Base-by-base conservation (phyloP, 106 monocot species). In the Allium sativum region DNA sequence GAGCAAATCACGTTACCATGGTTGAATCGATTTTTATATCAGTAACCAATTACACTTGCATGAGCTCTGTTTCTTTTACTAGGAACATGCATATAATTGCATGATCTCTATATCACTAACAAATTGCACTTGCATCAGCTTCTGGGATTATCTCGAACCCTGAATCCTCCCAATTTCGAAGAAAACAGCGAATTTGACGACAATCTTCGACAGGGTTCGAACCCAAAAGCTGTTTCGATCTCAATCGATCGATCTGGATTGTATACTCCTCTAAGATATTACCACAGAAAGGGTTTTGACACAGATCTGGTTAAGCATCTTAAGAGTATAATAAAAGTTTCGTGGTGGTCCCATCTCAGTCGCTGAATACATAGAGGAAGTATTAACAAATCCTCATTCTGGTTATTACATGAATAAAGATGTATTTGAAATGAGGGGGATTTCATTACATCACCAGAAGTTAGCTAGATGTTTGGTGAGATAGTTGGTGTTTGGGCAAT, bases 381-480 rank as follows among this genome's bases (percentile, higher is more conserved):
- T 96, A n/a, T 65, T 96, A 40, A 96, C 96, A 21, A 96, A 96
- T 76, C 96, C 90, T 10, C 79, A 77, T 12, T 80, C 77, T 40
- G 96, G 90, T 7, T 95, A 69, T 61, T 96, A 96, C 65, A 96
- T 96, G 12, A 96, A 96, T 56, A 75, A 71, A 46, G 87, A 87
- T 71, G 96, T 96, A 15, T 90, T 96, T 74, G 96, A 48, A 65
- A 73, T 54, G 77, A 73, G 12, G 96, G 96, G 47, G 96, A 96
- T 80, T 87, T 96, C 60, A 78, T 91, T 67, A 96, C 93, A 21
- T 94, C 93, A 7, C 93, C 93, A 18, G 93, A 96, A 75, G 95
- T 96, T 18, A 96, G 96, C 80, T 87, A 96, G 69, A 96, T 96
- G 96, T 96, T 96, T 79, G 91, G 96, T 58, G 96, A 96, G 96